These are phyloP conservation scores for Geotrichum fermentans DNA, from an alignment of 1,139 yeast species.

Conservation along the genomic window DNA sequence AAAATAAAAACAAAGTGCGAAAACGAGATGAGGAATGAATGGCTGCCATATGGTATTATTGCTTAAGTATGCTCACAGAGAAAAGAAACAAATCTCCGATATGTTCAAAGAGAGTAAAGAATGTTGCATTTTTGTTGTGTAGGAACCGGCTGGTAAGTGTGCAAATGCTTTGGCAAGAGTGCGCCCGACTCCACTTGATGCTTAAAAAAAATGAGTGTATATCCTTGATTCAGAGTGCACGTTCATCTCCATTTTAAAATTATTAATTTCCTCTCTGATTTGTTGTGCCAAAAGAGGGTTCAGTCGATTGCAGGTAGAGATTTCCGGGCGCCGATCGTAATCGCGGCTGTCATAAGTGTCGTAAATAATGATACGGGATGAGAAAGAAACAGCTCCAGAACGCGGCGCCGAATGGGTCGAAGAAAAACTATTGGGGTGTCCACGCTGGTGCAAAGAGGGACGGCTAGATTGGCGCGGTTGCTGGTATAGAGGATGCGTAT, in stretches of 20 bases:
- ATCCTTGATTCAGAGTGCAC: conserved; percentile 73
- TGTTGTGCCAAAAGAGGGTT: conserved; percentile 85
- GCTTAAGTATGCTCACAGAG: no score
- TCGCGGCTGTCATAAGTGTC: conserved; percentile 82
- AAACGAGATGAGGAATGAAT: no score
- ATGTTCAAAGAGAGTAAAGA: no score
- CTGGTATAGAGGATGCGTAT: conserved; percentile 25
- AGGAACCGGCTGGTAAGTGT: no score
- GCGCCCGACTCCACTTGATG: no score
- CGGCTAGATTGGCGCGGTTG: conserved; percentile 24
- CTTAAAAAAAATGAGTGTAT: conserved; percentile 75
- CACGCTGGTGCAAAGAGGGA: conserved; percentile 19
- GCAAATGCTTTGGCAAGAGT: no score
- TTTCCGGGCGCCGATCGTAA: conserved; percentile 90
- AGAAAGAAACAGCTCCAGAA: conserved; percentile 57
- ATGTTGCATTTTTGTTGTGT: no score
- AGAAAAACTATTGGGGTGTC: conserved; percentile 18
- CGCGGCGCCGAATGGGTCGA: neutral
- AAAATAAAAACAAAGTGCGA: no score
- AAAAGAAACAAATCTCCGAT: no score
- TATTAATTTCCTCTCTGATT: conserved; percentile 81
- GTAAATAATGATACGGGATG: conserved; percentile 76
- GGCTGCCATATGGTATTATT: no score
- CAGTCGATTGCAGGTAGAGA: conserved; percentile 87
- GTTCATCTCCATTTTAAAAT: conserved; percentile 64